Percentiles rank a stretch among this genome's conserved stretches.
These are phyloP conservation scores for Tympanopsis confertula DNA, from an alignment of 2,329 filamentous ascomycete species.

Conservation along the genomic window DNA sequence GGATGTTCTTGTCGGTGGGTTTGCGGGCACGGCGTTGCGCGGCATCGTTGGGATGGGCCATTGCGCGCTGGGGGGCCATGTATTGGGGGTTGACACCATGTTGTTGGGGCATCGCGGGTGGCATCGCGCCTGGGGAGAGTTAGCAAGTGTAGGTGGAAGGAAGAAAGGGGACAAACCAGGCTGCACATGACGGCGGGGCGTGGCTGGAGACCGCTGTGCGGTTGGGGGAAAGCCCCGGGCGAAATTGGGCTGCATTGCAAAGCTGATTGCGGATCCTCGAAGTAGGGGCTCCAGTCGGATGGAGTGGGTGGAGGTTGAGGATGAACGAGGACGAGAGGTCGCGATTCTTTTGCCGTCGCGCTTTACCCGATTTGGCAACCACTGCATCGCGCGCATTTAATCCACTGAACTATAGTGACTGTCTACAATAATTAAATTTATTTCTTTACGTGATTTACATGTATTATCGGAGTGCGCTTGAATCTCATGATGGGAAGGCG, in stretches of 20 bases:
- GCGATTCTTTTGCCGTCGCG: slow-evolving; percentile 13
- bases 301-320: no score
- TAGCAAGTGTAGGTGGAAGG: slow-evolving; percentile 4
- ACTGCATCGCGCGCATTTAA: no score
- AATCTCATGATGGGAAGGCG: no score
- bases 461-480: no score
- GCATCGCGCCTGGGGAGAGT: slow-evolving; percentile 6
- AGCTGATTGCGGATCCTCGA: slow-evolving; percentile 16
- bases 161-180: slow-evolving; percentile 13
- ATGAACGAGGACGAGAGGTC: slow-evolving; percentile 17
- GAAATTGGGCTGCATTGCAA: slow-evolving; percentile 26
- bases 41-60: slow-evolving; percentile 45
- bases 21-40: slow-evolving; percentile 75
- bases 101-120: slow-evolving; percentile 1
- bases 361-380: slow-evolving; percentile 18
- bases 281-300: background rate
- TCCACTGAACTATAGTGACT: no score
- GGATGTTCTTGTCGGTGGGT: slow-evolving; percentile 89
- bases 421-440: no score
- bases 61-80: slow-evolving; percentile 33
- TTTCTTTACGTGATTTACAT: no score
- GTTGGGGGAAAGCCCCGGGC: slow-evolving; percentile 23
- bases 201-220: slow-evolving; percentile 25
- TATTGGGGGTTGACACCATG: slow-evolving; percentile 28
- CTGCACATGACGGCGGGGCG: slow-evolving; percentile 25